Conservation (phyloP, 2,329 filamentous ascomycete genomes). For the Grosmannia huntii region DNA sequence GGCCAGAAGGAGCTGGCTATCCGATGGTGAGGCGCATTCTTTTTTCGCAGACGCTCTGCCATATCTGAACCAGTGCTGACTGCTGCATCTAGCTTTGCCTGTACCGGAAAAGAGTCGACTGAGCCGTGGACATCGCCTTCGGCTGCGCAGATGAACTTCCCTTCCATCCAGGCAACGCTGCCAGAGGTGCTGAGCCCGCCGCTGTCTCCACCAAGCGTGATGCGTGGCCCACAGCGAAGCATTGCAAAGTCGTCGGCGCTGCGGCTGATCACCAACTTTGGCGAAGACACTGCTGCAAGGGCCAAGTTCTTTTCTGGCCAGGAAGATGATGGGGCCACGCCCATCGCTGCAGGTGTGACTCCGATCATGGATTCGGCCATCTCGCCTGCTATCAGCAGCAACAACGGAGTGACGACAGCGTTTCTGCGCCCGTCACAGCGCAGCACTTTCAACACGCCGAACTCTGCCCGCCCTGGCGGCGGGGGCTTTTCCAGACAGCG, state of each 20-base stretch:
- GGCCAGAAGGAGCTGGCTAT: constrained; percentile 85
- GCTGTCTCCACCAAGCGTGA: constrained; percentile 53
- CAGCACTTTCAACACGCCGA: constrained; percentile 57
- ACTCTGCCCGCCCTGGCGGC: constrained; percentile 49
- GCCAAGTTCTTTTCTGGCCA: constrained; percentile 49
- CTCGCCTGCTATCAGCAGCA: constrained; percentile 55
- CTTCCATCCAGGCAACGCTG: constrained; percentile 35
- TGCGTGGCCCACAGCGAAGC: constrained; percentile 45
- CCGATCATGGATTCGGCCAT: constrained; percentile 73
- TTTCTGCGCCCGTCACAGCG: constrained; percentile 55
- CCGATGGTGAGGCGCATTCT: constrained; percentile 41
- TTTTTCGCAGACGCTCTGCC: not conserved
- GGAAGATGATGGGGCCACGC: constrained; percentile 49
- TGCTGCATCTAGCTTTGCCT: constrained; percentile 53
- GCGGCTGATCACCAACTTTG: constrained; percentile 87
- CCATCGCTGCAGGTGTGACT: constrained; percentile 71
- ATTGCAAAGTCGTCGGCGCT: constrained; percentile 72
- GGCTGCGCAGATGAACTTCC: constrained; percentile 47
- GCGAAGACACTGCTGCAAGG: constrained; percentile 40
- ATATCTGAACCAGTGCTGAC: not conserved
- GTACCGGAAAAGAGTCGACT: constrained; percentile 70
- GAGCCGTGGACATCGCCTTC: constrained; percentile 84
- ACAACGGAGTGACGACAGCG: constrained; percentile 52
- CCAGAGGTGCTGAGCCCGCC: constrained; percentile 55
- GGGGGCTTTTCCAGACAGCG: constrained; percentile 50